Evolutionary conservation across 495 filamentous ascomycete species (phyloP), one percentile per base, ranked within the genome.

Genomic region (Lindgomyces ingoldianus): DNA sequence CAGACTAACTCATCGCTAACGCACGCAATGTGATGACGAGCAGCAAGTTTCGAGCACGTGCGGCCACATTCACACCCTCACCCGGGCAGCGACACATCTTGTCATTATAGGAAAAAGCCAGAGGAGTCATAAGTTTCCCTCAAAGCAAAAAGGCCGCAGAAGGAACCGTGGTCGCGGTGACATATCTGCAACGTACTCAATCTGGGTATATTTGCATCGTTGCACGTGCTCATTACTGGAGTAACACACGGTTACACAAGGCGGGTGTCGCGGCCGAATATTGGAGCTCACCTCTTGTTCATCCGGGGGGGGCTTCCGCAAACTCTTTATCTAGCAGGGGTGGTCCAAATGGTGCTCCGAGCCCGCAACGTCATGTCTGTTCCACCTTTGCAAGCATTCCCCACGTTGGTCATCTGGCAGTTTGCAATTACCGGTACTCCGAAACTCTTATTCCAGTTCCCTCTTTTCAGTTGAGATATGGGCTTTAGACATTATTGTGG

Each of bases 251-350:
- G 33, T 39, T 6, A 39, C 33, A 39, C 33, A 39, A 39, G 33
- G 33, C 33, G 33, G 33, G 33, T 39, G 33, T 6, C 33, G 33
- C 33, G 33, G 33, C 33, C 33, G 14, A 39, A 39, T 6, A 39
- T 39, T 39, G 6, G 33, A 39, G 33, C 6, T 39, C 33, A 6
- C 33, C 22, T 45, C 22, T 24, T 11, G 26, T 19, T 33, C 51
- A 24, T 39, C 47, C 11, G n/a, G n/a, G n/a, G n/a, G n/a, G n/a
- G n/a, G n/a, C n/a, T n/a, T n/a, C 11, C 30, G 1, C 54, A 14
- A 48, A 60, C 42, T 60, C 57, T 14, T 9, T 45, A 18, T 48
- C 57, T 14, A 60, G 24, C 57, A 19, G 2, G n/a, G n/a, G n/a
- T n/a, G n/a, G n/a, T n/a, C n/a, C n/a, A n/a, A n/a, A n/a, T n/a